A percentile compares a stretch with the other conserved stretches of the same genome.
Conservation (phyloP, 768 basidiomycete genomes). For the Hemileccinum impolitum region DNA sequence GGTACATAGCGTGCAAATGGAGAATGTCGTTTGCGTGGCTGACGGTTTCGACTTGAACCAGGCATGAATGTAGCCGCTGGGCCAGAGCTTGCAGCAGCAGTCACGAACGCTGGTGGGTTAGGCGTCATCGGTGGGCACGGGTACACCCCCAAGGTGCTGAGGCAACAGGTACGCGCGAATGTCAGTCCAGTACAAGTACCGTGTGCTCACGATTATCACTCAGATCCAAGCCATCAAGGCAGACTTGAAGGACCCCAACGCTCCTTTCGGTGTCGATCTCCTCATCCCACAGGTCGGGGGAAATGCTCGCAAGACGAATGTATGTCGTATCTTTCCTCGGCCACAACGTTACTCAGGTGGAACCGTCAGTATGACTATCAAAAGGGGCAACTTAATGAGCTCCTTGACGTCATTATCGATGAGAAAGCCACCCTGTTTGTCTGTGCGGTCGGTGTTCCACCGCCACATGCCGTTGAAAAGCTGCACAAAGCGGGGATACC, state of each 20-base stretch:
- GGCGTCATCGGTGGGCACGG: slow-evolving; percentile 92
- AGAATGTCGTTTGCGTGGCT: slow-evolving; percentile 36
- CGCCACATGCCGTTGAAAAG: slow-evolving; percentile 71
- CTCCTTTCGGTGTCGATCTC: slow-evolving; percentile 89
- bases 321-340: slow-evolving; percentile 29
- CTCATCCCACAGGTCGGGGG: slow-evolving; percentile 86
- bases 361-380: slow-evolving; percentile 78
- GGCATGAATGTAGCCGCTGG: slow-evolving; percentile 69
- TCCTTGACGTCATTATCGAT: slow-evolving; percentile 89
- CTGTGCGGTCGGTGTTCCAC: slow-evolving; percentile 86
- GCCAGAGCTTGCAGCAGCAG: slow-evolving; percentile 87
- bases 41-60: slow-evolving; percentile 14
- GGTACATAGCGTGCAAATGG: slow-evolving; percentile 36
- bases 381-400: slow-evolving; percentile 76
- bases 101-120: slow-evolving; percentile 90
- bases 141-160: slow-evolving; percentile 78
- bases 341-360: slow-evolving; percentile 1
- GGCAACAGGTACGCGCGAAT: slow-evolving; percentile 58
- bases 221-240: slow-evolving; percentile 75
- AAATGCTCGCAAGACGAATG: slow-evolving; percentile 87
- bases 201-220: slow-evolving; percentile 1
- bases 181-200: not conserved
- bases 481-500: slow-evolving; percentile 83
- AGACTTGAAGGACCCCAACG: slow-evolving; percentile 66
- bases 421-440: slow-evolving; percentile 88